Evolutionary conservation across 73 alveolate genomes (phyloP).

Genomic region (Stentor coeruleus): DNA sequence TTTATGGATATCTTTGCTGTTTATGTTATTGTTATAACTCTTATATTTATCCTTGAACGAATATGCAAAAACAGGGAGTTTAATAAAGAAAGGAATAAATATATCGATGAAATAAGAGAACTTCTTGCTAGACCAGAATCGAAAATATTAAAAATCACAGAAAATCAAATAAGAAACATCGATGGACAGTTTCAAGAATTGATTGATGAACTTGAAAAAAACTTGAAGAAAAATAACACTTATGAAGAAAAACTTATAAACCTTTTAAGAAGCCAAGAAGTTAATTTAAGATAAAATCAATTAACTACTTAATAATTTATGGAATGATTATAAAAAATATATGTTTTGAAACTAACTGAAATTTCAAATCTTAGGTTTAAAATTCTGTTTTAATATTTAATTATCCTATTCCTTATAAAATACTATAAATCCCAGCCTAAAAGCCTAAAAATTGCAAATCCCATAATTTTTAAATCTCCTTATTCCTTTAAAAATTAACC

Average conservation of each 20-base stretch:
- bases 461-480: too few relatives aligned
- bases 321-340: too few relatives aligned
- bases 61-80: not conserved
- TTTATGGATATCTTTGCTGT: not conserved
- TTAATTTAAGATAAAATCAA: too few relatives aligned
- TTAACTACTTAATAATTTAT: too few relatives aligned
- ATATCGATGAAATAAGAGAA: not conserved
- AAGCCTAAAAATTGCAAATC: too few relatives aligned
- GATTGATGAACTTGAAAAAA: not conserved
- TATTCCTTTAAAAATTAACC: too few relatives aligned
- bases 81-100: not conserved
- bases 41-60: not conserved
- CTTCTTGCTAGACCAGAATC: constrained; percentile 12
- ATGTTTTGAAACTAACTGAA: too few relatives aligned
- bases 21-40: not conserved
- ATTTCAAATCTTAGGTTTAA: too few relatives aligned
- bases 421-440: too few relatives aligned
- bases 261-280: not conserved
- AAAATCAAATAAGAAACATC: not conserved
- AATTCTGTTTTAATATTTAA: too few relatives aligned
- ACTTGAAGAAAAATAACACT: not conserved
- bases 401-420: too few relatives aligned
- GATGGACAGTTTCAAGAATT: not conserved
- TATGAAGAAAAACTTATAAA: not conserved
- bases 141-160: constrained; percentile 8